These are phyloP conservation scores for Kurtzmaniella quercitrusa DNA, from an alignment of 1,139 yeast genomes.

Conservation along the genomic window DNA sequence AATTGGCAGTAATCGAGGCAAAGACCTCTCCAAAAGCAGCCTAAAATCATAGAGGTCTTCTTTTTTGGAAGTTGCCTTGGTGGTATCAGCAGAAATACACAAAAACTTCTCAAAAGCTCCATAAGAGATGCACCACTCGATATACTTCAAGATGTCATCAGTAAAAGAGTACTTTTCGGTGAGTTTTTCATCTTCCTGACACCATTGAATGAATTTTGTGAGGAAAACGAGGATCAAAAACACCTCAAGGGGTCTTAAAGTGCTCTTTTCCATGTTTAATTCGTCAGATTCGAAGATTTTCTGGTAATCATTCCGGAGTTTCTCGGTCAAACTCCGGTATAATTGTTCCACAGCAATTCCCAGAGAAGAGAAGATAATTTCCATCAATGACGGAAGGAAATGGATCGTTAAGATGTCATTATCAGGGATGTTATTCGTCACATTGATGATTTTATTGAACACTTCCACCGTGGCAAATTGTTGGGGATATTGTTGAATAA, in stretches of 20 bases:
- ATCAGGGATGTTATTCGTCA: slow-evolving; percentile 28
- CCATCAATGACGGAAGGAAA: slow-evolving; percentile 59
- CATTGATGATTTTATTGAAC: slow-evolving; percentile 32
- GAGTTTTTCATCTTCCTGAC: slow-evolving; percentile 46
- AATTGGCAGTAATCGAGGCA: slow-evolving; percentile 50
- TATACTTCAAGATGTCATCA: slow-evolving; percentile 34
- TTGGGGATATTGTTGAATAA: slow-evolving; percentile 33
- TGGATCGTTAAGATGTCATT: slow-evolving; percentile 63
- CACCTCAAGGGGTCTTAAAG: slow-evolving; percentile 48
- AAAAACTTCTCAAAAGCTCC: slow-evolving; percentile 84
- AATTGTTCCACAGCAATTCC: slow-evolving; percentile 25
- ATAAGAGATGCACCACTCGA: slow-evolving; percentile 36
- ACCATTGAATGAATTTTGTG: slow-evolving; percentile 67
- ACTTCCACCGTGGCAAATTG: slow-evolving; percentile 26
- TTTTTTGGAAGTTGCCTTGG: slow-evolving; percentile 23
- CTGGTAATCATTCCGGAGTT: slow-evolving; percentile 19
- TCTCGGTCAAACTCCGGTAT: slow-evolving; percentile 20
- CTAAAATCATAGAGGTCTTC: slow-evolving; percentile 58
- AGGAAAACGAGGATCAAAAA: slow-evolving; percentile 52
- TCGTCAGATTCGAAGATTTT: slow-evolving; percentile 27
- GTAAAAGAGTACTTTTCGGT: slow-evolving; percentile 51
- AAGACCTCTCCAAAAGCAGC: slow-evolving; percentile 59
- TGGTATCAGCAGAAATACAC: slow-evolving; percentile 65
- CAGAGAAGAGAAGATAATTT: slow-evolving; percentile 29
- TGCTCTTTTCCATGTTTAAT: slow-evolving; percentile 47